These are phyloP conservation scores for Odontarrhena argentea DNA, from an alignment of 345 rosid genomes.

Conservation along the genomic window DNA sequence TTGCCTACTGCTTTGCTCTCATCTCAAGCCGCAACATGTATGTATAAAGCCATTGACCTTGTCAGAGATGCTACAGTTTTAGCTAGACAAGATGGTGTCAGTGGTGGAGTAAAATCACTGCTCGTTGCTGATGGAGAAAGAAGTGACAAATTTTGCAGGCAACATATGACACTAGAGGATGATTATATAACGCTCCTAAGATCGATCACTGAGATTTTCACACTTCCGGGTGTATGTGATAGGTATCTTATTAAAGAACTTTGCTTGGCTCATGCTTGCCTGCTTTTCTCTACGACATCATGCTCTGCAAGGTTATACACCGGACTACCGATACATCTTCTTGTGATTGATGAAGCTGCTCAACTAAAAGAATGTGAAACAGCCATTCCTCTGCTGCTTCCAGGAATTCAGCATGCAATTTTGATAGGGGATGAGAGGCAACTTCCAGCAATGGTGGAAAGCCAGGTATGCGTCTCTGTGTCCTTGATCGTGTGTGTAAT, in stretches of 20 bases:
- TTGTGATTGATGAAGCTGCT: constrained; percentile 59
- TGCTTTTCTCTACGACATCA: constrained; percentile 53
- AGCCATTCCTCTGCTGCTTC: constrained; percentile 47
- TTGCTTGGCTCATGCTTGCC: constrained; percentile 44
- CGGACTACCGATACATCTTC: constrained; percentile 33
- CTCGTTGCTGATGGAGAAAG: constrained; percentile 16
- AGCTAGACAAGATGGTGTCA: constrained; percentile 21
- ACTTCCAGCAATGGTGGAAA: constrained; percentile 51
- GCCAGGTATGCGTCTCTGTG: constrained; percentile 40
- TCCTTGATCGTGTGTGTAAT: background rate
- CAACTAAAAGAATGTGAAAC: constrained; percentile 59
- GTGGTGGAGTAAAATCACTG: constrained; percentile 8
- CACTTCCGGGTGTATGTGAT: constrained; percentile 15
- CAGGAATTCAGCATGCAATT: constrained; percentile 46
- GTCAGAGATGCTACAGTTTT: constrained; percentile 26
- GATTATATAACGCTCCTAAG: constrained; percentile 24
- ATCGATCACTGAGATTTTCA: constrained; percentile 24
- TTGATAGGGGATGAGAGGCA: constrained; percentile 54
- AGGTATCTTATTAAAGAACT: constrained; percentile 26
- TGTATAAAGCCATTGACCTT: constrained; percentile 39
- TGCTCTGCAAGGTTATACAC: constrained; percentile 43
- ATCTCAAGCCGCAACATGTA: constrained; percentile 30
- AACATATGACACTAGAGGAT: constrained; percentile 12
- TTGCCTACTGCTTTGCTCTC: constrained; percentile 44
- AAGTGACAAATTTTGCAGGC: background rate